A percentile compares a stretch with the other conserved stretches of the same genome.
phyloP scores from a whole-genome alignment of 2,329 filamentous ascomycete genomes.

The Paradendryphiella salina region DNA sequence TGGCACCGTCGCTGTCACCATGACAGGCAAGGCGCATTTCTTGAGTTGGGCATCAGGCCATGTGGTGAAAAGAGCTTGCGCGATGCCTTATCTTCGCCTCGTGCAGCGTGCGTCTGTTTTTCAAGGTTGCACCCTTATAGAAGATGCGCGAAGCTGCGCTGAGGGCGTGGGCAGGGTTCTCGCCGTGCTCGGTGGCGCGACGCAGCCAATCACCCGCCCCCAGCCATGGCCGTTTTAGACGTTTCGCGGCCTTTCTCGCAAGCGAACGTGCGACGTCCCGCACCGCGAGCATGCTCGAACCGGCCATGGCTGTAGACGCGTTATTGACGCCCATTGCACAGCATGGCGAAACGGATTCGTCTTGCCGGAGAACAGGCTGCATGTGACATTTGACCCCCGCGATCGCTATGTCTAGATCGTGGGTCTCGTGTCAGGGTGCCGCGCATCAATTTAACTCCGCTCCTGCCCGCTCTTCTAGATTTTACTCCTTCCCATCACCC shows the following conservation, averaged over 20 bases:
- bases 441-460: constrained; percentile 19
- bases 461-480: constrained; percentile 16
- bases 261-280: constrained; percentile 16
- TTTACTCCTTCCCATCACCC: constrained; percentile 8
- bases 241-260: constrained; percentile 15
- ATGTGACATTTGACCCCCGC: constrained; percentile 19
- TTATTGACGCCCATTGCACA: constrained; percentile 3
- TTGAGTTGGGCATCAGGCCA: not conserved
- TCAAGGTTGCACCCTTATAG: constrained; percentile 8
- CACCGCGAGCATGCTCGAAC: constrained; percentile 3
- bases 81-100: constrained; percentile 5
- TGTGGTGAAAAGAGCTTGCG: not conserved
- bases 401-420: constrained; percentile 16
- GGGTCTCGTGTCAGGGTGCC: constrained; percentile 20
- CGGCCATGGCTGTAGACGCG: not conserved
- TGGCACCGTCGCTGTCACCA: too few relatives aligned
- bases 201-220: constrained; percentile 10
- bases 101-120: not conserved
- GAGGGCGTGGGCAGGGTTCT: constrained; percentile 2
- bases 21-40: not conserved
- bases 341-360: not conserved
- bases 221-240: constrained; percentile 10
- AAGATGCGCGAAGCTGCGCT: constrained; percentile 13
- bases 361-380: constrained; percentile 1
- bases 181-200: not conserved